These are phyloP conservation scores for Tuber aestivum DNA, from an alignment of 495 filamentous ascomycete genomes.

Conservation along the genomic window DNA sequence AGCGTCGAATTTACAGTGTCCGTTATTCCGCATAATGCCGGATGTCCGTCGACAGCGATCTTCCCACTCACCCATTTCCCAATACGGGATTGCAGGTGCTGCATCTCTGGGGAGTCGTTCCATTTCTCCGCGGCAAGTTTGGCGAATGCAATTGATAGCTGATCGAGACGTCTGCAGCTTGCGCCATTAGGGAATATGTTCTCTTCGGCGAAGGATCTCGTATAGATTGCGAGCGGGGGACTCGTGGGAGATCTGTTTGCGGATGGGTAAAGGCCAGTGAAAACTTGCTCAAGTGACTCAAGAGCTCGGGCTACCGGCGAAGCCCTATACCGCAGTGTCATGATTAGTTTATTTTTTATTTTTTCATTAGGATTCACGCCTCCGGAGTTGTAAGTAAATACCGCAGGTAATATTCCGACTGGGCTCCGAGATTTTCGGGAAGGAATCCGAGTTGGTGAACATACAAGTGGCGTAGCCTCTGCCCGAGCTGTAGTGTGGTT, in stretches of 20 bases:
- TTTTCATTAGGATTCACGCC: not conserved
- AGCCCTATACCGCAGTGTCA: slow-evolving; percentile 42
- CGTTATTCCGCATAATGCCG: slow-evolving; percentile 81
- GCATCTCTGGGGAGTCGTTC: slow-evolving; percentile 79
- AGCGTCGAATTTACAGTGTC: slow-evolving; percentile 85
- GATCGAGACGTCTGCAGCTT: slow-evolving; percentile 76
- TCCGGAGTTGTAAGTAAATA: slow-evolving; percentile 1
- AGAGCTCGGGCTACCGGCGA: slow-evolving; percentile 80
- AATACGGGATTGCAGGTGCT: slow-evolving; percentile 66
- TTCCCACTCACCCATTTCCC: slow-evolving; percentile 75
- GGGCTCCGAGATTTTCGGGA: slow-evolving; percentile 53
- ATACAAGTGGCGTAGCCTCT: slow-evolving; percentile 74
- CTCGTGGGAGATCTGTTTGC: slow-evolving; percentile 51
- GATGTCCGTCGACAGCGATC: slow-evolving; percentile 77
- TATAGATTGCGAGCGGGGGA: slow-evolving; percentile 19
- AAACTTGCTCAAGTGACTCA: slow-evolving; percentile 83
- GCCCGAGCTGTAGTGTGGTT: slow-evolving; percentile 74
- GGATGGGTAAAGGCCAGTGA: slow-evolving; percentile 80
- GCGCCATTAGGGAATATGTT: slow-evolving; percentile 87
- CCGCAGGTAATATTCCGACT: slow-evolving; percentile 70
- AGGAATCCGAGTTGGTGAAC: slow-evolving; percentile 83
- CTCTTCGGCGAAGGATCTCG: slow-evolving; percentile 64
- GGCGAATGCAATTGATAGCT: slow-evolving; percentile 74
- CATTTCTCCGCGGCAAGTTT: slow-evolving; percentile 71
- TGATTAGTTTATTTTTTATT: slow-evolving; percentile 4